phyloP scores from a whole-genome alignment of 257 asterid genomes.

The Primulina tabacum region DNA sequence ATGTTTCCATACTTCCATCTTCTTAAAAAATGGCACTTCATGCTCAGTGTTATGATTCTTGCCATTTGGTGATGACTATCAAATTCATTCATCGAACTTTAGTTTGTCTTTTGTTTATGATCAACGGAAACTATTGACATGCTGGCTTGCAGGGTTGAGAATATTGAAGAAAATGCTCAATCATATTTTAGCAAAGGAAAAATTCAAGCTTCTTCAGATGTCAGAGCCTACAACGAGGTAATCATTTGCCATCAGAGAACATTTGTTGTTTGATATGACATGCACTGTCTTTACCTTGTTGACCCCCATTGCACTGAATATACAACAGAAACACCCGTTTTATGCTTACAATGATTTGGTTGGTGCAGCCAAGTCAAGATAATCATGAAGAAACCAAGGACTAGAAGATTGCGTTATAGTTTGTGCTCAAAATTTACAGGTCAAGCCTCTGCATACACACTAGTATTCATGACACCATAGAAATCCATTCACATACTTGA shows the following conservation, averaged over 20 bases:
- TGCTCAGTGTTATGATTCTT: background rate
- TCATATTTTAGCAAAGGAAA: slow-evolving; percentile 66
- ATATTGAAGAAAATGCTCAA: slow-evolving; percentile 78
- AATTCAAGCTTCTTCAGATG: slow-evolving; percentile 63
- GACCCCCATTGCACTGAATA: background rate
- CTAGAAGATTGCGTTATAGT: slow-evolving; percentile 17
- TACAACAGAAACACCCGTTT: background rate
- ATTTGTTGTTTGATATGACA: background rate
- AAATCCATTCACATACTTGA: too few relatives aligned
- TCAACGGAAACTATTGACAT: slow-evolving; percentile 6
- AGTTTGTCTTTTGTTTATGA: background rate
- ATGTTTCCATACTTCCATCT: background rate
- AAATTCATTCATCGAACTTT: slow-evolving; percentile 6
- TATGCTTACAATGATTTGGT: slow-evolving; percentile 16
- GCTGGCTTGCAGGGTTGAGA: slow-evolving; percentile 61
- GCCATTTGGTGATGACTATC: background rate
- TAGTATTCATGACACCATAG: background rate
- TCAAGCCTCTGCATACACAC: background rate
- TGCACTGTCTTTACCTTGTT: background rate
- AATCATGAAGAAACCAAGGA: slow-evolving; percentile 28
- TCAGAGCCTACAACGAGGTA: slow-evolving; percentile 63
- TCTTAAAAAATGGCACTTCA: slow-evolving; percentile 1
- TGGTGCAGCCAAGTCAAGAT: slow-evolving; percentile 34
- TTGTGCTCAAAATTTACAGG: background rate
- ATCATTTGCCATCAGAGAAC: slow-evolving; percentile 8